Percentiles rank a stretch among this genome's conserved stretches.
These are phyloP conservation scores for Asclepias syriaca DNA, from an alignment of 257 asterid genomes.

Conservation along the genomic window DNA sequence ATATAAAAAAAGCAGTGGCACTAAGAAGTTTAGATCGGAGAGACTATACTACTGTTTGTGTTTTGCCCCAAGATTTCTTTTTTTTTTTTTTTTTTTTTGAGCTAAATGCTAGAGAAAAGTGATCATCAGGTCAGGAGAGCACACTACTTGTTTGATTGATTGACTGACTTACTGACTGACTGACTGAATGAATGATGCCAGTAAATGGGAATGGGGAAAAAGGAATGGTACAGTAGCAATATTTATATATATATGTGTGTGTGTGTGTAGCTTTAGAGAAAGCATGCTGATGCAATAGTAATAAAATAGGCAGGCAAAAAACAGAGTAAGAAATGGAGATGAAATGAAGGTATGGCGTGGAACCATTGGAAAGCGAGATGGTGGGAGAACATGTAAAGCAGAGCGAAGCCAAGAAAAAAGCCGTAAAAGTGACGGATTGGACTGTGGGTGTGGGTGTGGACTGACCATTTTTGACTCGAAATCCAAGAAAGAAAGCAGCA, in stretches of 20 bases:
- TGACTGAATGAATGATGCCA: background rate
- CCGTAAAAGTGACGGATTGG: constrained; percentile 6
- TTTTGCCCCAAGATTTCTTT: background rate
- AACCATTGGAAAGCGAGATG: constrained; percentile 5
- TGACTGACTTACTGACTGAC: background rate
- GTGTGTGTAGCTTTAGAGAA: background rate
- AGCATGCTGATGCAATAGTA: background rate
- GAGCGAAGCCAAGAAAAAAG: constrained; percentile 4
- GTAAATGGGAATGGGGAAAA: background rate
- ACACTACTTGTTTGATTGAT: background rate
- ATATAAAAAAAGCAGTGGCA: background rate
- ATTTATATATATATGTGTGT: background rate
- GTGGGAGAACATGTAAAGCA: constrained; percentile 6
- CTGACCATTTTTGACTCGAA: constrained; percentile 1
- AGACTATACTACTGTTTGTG: no score
- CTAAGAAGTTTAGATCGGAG: background rate
- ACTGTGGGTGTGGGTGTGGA: background rate
- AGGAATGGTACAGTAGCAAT: background rate
- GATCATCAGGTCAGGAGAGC: background rate
- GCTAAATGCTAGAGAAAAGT: background rate
- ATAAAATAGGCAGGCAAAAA: no score
- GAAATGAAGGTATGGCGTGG: background rate
- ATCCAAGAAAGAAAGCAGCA: background rate
- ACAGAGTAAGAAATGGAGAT: background rate
- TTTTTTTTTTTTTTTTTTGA: background rate